Evolutionary conservation across 2,329 filamentous ascomycete genomes (phyloP).

Genomic region (Aspergillus quadricinctus): DNA sequence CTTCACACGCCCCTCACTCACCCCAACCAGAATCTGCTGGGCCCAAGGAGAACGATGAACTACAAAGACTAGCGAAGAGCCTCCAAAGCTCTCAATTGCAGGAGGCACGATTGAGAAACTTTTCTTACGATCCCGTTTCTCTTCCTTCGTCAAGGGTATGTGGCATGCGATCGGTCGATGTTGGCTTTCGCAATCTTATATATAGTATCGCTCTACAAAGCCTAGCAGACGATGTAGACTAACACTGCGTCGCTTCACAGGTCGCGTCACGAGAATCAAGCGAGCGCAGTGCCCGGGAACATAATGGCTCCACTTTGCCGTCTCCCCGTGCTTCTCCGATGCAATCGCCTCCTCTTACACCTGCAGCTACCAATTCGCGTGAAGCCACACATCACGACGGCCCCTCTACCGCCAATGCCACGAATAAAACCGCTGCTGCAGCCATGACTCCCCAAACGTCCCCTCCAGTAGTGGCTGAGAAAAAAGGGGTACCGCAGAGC

Average conservation of each 20-base stretch:
- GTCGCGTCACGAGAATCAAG: slow-evolving; percentile 54
- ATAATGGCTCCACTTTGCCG: slow-evolving; percentile 59
- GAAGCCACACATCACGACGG: slow-evolving; percentile 43
- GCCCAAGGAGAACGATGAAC: slow-evolving; percentile 53
- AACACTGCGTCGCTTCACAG: slow-evolving; percentile 19
- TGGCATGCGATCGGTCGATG: slow-evolving; percentile 9
- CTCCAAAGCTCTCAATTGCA: slow-evolving; percentile 73
- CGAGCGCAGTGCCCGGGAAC: slow-evolving; percentile 52
- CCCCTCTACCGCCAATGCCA: slow-evolving; percentile 27
- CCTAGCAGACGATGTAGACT: slow-evolving; percentile 1
- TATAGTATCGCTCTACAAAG: slow-evolving; percentile 3
- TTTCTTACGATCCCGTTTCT: slow-evolving; percentile 86
- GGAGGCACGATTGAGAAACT: slow-evolving; percentile 77
- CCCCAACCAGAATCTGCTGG: slow-evolving; percentile 13
- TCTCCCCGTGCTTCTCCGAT: slow-evolving; percentile 69
- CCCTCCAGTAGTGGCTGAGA: slow-evolving; percentile 39
- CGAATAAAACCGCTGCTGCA: slow-evolving; percentile 29
- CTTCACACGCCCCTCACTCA: slow-evolving; percentile 20
- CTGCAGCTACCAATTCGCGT: slow-evolving; percentile 66
- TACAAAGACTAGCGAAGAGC: slow-evolving; percentile 67
- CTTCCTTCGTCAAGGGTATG: slow-evolving; percentile 57
- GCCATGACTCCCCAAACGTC: slow-evolving; percentile 53
- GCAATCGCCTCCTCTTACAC: slow-evolving; percentile 85
- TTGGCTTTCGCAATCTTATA: neutral
- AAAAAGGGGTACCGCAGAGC: slow-evolving; percentile 29